phyloP scores from a whole-genome alignment of 2,329 filamentous ascomycete species.

The Polychaeton citri region DNA sequence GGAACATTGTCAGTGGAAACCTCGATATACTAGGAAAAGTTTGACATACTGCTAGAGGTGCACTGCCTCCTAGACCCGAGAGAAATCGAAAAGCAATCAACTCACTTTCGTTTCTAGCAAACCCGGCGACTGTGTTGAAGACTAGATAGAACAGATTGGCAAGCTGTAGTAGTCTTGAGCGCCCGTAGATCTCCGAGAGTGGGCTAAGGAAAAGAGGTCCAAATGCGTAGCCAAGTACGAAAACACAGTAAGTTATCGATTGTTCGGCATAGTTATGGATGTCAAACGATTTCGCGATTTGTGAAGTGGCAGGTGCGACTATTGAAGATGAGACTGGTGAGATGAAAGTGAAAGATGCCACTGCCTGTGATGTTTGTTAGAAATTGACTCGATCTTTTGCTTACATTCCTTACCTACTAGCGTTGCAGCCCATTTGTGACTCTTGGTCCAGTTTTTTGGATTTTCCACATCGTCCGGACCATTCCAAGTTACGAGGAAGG shows the following conservation, averaged over 20 bases:
- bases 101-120: conserved; percentile 15
- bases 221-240: conserved; percentile 20
- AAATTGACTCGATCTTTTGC: too few relatives aligned
- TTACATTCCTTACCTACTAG: too few relatives aligned
- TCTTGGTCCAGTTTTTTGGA: conserved; percentile 33
- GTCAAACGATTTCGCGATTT: conserved; percentile 15
- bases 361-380: too few relatives aligned
- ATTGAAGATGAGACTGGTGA: conserved; percentile 20
- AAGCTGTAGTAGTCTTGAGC: conserved; percentile 17
- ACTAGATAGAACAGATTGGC: conserved; percentile 20
- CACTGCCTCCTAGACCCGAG: conserved; percentile 18
- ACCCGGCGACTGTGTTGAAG: conserved; percentile 21
- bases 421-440: conserved; percentile 31
- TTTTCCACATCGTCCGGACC: conserved; percentile 31
- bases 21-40: neutral
- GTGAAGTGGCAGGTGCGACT: conserved; percentile 17
- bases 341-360: conserved; percentile 23
- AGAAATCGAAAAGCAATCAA: conserved; percentile 22
- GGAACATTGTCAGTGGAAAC: conserved; percentile 4
- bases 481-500: conserved; percentile 33
- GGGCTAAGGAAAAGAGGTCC: conserved; percentile 20
- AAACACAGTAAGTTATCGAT: conserved; percentile 20
- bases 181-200: conserved; percentile 17
- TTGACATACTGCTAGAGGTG: conserved; percentile 16
- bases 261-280: conserved; percentile 11